Base-by-base conservation (phyloP, 140 eudicot genomes). In the Anethum foeniculum region DNA sequence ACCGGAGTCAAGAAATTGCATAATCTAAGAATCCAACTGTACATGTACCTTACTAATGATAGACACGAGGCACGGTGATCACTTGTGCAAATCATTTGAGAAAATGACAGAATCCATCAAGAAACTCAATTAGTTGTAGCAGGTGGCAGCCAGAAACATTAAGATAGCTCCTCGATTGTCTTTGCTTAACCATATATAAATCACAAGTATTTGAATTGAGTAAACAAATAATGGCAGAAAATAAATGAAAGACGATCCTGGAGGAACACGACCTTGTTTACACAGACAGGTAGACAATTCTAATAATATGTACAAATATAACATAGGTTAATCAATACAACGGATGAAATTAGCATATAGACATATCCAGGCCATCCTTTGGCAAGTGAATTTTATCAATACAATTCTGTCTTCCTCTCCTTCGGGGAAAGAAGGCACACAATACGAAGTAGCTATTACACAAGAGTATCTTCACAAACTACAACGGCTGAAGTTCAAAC, bases 361-460 rank as follows among this genome's bases (percentile, higher is more conserved):
- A 62, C 69, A 62, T n/a, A 62, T 30, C 34, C 69, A 10, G 69
- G 69, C 69, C 13, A 12, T 62, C 69, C 69, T 25, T 62, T 62
- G 69, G 69, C 69, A 14, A 5, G 4, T 15, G 32, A 60, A 62
- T 25, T 25, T 62, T 62, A 62, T 62, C 34, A 62, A 62, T 62
- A 62, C 34, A 13, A n/a, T 62, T 62, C 69, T 62, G 69, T 10
- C 69, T 62, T 25, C 69, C 69, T 62, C 69, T 62, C 69, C 69
- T 71, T 71, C 28, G 76, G 76, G 76, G 76, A 36, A 71, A 71
- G 76, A 71, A 71, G 76, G 19, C 76, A 71, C 28, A 9, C 69
- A 62, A 62, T 25, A 62, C 15, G 12, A 36, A 16, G 44, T 34
- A 21, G 76, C 46, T 34, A 71, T 71, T 71, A 39, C 76, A 71